These are phyloP conservation scores for Rehmannia glutinosa DNA, from an alignment of 257 asterid species.

Conservation along the genomic window DNA sequence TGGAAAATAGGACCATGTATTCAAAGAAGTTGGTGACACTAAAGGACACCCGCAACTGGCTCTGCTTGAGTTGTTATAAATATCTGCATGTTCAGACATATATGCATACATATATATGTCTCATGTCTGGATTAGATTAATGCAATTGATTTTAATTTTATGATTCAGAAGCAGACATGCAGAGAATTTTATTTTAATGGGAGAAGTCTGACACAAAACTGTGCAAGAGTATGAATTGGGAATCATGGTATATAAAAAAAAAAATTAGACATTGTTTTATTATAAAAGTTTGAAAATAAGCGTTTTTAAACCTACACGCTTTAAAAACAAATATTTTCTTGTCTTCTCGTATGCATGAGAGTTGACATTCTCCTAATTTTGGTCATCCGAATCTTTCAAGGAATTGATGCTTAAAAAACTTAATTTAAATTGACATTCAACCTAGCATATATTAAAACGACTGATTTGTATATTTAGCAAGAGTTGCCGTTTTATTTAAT, in stretches of 20 bases:
- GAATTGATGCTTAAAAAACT: conserved; percentile 21
- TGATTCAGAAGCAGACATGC: conserved; percentile 10
- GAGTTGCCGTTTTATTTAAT: neutral
- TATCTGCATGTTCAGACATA: neutral
- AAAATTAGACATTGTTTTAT: neutral
- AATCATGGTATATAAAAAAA: too few species aligned
- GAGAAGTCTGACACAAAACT: too few species aligned
- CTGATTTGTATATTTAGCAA: neutral
- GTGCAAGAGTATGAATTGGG: too few species aligned
- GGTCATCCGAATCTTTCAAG: conserved; percentile 35
- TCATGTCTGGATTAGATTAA: neutral
- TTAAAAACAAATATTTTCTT: conserved; percentile 20
- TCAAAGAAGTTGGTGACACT: conserved; percentile 22
- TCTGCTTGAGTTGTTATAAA: conserved; percentile 17
- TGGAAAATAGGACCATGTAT: neutral
- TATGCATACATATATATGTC: neutral
- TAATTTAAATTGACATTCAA: conserved; percentile 40
- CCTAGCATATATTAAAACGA: conserved; percentile 26
- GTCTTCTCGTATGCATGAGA: conserved; percentile 41
- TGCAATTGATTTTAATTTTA: conserved; percentile 6
- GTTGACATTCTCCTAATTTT: conserved; percentile 43
- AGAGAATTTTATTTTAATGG: neutral
- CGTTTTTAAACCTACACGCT: conserved; percentile 14
- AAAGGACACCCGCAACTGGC: conserved; percentile 35
- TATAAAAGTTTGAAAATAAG: conserved; percentile 5